Evolutionary conservation across 176 grass and related monocot species (phyloP).

Genomic region (Avena insularis): DNA sequence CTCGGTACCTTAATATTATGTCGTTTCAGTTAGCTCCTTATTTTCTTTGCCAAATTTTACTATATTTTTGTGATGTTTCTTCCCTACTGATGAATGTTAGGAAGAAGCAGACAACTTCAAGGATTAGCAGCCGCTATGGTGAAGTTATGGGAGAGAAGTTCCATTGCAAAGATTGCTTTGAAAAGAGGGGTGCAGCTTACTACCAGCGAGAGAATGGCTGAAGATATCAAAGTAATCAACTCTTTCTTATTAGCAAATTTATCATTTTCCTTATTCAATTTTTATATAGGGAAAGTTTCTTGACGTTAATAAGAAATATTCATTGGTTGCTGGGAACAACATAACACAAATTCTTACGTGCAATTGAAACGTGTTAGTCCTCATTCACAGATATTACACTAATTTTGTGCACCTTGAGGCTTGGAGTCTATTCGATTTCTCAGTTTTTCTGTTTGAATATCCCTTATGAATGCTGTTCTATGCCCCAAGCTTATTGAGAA

Average conservation of each 20-base stretch:
- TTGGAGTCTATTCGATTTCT: constrained; percentile 28
- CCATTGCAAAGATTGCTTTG: constrained; percentile 87
- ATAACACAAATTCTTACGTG: constrained; percentile 11
- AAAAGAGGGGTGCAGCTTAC: constrained; percentile 93
- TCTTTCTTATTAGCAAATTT: constrained; percentile 19
- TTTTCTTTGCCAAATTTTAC: not conserved
- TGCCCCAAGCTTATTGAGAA: not conserved
- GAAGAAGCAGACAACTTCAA: constrained; percentile 90
- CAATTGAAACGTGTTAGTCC: constrained; percentile 15
- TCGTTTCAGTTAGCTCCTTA: constrained; percentile 34
- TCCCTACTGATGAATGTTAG: constrained; percentile 49
- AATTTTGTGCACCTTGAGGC: constrained; percentile 16
- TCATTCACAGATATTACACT: constrained; percentile 18
- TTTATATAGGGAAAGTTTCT: constrained; percentile 8
- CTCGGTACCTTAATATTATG: constrained; percentile 63
- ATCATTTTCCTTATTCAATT: not conserved
- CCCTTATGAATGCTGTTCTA: not conserved
- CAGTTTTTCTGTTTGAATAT: constrained; percentile 16
- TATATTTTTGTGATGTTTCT: constrained; percentile 25
- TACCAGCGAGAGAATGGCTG: constrained; percentile 96
- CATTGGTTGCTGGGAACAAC: not conserved
- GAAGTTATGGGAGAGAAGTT: constrained; percentile 95
- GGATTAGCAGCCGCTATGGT: constrained; percentile 84
- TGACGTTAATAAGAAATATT: constrained; percentile 22
- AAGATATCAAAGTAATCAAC: constrained; percentile 85